Base-by-base conservation (phyloP, 2,329 filamentous ascomycete species). In the Exophiala sp. region DNA sequence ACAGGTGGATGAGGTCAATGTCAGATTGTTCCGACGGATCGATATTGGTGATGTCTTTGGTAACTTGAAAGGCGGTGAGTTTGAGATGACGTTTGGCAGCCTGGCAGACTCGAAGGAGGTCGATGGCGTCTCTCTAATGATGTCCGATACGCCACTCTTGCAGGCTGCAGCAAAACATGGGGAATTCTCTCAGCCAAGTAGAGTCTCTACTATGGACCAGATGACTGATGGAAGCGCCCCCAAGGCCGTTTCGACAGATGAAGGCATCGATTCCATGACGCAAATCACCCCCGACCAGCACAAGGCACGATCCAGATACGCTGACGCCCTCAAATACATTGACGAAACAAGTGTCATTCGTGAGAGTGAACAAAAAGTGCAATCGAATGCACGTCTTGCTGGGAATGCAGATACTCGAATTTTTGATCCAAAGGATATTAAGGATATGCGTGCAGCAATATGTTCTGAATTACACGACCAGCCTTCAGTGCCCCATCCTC, bases 61-160 rank as follows among this genome's bases (percentile, higher is more conserved):
- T n/a, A 80, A 79, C 61, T 63, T 80, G 44, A 81, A 81, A 62
- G 78, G 77, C 18, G 75, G 75, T n/a, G 67, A 76, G 56, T 68
- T 63, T 53, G 77, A 80, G 63, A 78, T 79, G 70, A 78, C 72
- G 0, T 78, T 79, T 60, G 73, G 70, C 14, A 38, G 35, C 35
- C 35, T 38, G 11, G 35, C 35, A 10, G 35, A 38, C 10, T 5
- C 6, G 64, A 67, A 3, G 52, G 69, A 75, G 55, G 64, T 64
- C 11, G 65, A 72, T 36, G 72, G 67, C n/a, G 69, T 73, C 59
- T 65, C 63, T 47, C 60, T 77, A 2, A 71, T 78, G 45, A 65
- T 73, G 3, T 67, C 68, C 20, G 70, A 77, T 20, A 79, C 76
- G 3, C 70, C 75, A 7, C 68, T 79, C 3, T 63, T 79, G 11